Evolutionary conservation across 2,329 filamentous ascomycete genomes (phyloP).

Genomic region (Penicillium carneum): DNA sequence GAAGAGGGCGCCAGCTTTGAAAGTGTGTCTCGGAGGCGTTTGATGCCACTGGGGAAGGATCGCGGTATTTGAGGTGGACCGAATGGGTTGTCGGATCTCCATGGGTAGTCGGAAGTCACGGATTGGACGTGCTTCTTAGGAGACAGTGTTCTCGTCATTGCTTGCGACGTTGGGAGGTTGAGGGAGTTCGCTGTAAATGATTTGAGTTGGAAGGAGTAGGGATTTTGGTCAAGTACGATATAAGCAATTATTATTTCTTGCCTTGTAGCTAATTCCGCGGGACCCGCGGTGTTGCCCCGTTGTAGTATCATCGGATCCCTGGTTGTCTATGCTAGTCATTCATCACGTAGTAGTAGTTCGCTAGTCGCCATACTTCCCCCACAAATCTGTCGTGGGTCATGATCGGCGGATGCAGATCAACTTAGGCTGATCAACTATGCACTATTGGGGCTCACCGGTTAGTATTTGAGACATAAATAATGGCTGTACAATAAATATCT

Average conservation of each 20-base stretch:
- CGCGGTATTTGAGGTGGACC: slow-evolving; percentile 40
- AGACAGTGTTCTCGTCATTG: slow-evolving; percentile 6
- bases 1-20: slow-evolving; percentile 45
- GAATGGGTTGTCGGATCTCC: slow-evolving; percentile 44
- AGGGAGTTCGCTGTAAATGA: background rate
- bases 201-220: background rate
- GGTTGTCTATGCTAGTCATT: background rate
- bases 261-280: slow-evolving; percentile 24
- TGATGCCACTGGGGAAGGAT: slow-evolving; percentile 43
- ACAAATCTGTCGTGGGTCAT: background rate
- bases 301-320: slow-evolving; percentile 19
- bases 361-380: slow-evolving; percentile 2
- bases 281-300: slow-evolving; percentile 15
- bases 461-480: background rate
- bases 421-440: background rate
- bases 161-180: background rate
- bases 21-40: slow-evolving; percentile 47
- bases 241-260: background rate
- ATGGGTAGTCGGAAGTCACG: slow-evolving; percentile 39
- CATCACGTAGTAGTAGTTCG: slow-evolving; percentile 6
- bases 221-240: slow-evolving; percentile 16
- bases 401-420: background rate
- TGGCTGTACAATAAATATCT: background rate
- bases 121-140: slow-evolving; percentile 8
- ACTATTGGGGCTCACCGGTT: background rate